Percentiles rank a stretch among this genome's conserved stretches.
Conservation (phyloP, 140 eudicot species). For the Flaveria floridana region DNA sequence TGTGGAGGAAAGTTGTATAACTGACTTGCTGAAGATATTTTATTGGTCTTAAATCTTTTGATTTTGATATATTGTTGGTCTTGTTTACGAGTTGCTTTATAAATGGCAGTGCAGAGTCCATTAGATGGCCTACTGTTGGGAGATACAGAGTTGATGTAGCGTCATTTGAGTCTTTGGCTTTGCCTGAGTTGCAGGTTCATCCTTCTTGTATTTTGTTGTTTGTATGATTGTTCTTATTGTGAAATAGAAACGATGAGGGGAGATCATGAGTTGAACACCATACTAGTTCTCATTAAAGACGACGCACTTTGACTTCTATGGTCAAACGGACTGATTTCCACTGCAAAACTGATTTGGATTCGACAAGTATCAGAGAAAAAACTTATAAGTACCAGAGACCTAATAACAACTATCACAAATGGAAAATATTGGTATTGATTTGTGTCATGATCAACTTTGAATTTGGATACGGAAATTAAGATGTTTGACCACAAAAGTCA, state of each 20-base stretch:
- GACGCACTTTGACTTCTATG: constrained; percentile 10
- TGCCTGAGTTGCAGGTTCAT: constrained; percentile 88
- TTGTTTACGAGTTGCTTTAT: constrained; percentile 20
- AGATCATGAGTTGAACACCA: background rate
- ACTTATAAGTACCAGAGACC: constrained; percentile 16
- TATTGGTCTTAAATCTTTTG: background rate
- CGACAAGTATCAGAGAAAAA: background rate
- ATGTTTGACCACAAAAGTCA: constrained; percentile 26
- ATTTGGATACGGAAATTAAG: constrained; percentile 6
- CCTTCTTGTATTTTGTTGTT: background rate
- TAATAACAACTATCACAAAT: background rate
- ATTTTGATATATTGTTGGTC: background rate
- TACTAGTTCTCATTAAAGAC: background rate
- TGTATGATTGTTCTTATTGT: background rate
- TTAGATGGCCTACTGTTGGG: constrained; percentile 85
- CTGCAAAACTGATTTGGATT: background rate
- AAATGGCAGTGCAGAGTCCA: constrained; percentile 65
- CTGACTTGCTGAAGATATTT: background rate
- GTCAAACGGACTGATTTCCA: constrained; percentile 12
- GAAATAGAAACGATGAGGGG: background rate
- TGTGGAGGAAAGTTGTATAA: background rate
- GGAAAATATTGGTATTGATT: background rate
- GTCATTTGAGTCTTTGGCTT: constrained; percentile 79
- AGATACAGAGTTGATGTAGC: constrained; percentile 74
- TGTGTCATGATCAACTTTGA: background rate